Percentiles rank a stretch among this genome's conserved stretches.
Conservation (phyloP, 2,329 filamentous ascomycete genomes). For the Fusarium sterilihyphosum region DNA sequence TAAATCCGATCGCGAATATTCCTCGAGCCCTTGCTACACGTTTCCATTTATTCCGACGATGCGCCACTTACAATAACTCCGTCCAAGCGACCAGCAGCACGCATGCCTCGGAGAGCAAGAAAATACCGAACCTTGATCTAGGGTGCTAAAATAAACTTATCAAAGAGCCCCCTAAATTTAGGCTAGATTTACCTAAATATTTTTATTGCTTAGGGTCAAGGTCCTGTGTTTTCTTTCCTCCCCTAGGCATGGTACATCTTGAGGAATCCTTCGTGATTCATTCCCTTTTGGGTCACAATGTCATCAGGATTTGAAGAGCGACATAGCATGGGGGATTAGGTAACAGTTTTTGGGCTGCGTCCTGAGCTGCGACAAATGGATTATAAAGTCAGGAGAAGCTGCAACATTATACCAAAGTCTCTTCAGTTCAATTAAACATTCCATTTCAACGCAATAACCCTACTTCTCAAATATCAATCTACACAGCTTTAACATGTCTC, state of each 20-base stretch:
- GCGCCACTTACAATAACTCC: background rate
- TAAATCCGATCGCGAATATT: background rate
- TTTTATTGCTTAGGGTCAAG: no score
- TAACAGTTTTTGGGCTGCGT: no score
- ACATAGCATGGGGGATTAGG: background rate
- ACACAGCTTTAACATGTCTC: background rate
- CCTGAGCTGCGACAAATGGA: background rate
- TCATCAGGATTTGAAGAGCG: background rate
- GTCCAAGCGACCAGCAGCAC: background rate
- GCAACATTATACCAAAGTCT: background rate
- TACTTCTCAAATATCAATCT: fast-evolving
- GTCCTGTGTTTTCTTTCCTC: no score
- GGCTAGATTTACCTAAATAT: no score
- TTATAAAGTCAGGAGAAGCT: background rate
- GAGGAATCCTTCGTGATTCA: background rate
- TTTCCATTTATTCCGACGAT: background rate
- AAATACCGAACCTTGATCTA: no score
- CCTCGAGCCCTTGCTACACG: background rate
- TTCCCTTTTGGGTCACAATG: background rate
- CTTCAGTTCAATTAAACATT: background rate
- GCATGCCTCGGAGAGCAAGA: no score
- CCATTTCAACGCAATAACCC: fast-evolving
- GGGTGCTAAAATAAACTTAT: no score
- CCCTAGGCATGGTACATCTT: no score
- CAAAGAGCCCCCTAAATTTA: no score